phyloP scores from a whole-genome alignment of 2,329 filamentous ascomycete genomes.

The Penicillium palitans region DNA sequence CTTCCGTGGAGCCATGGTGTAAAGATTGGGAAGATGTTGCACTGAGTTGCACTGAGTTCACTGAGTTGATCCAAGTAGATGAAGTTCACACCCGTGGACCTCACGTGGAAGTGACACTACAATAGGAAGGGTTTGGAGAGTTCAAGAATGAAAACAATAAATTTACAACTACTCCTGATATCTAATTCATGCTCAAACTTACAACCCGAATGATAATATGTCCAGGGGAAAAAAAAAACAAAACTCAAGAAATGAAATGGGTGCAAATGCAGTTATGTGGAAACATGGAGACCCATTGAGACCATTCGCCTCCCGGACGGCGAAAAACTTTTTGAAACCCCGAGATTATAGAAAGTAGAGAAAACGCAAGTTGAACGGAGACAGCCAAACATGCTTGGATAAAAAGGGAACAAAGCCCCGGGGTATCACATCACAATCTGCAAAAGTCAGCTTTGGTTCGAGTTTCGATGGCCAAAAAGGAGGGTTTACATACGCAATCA shows the following conservation, averaged over 20 bases:
- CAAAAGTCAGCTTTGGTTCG: constrained; percentile 16
- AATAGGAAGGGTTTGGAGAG: background rate
- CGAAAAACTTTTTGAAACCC: constrained; percentile 12
- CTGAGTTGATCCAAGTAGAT: background rate
- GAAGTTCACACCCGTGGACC: background rate
- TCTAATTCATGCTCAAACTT: constrained; percentile 13
- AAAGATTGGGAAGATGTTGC: background rate
- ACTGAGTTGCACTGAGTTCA: background rate
- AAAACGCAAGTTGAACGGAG: constrained; percentile 15
- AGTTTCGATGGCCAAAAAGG: background rate
- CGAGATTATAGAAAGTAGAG: constrained; percentile 15
- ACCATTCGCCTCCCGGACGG: constrained; percentile 17
- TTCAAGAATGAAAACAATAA: background rate
- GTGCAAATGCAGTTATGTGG: constrained; percentile 25
- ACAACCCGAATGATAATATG: constrained; percentile 22
- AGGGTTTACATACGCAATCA: constrained; percentile 73
- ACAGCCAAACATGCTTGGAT: constrained; percentile 14
- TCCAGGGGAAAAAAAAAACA: constrained; percentile 12
- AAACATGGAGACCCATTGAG: constrained; percentile 10
- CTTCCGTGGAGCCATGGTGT: constrained; percentile 43
- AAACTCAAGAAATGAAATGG: constrained; percentile 16
- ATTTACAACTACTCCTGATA: constrained; percentile 18
- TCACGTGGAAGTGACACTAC: constrained; percentile 8
- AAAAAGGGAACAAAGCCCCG: constrained; percentile 18
- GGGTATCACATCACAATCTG: constrained; percentile 48